Base-by-base conservation (phyloP, 2,329 filamentous ascomycete genomes). In the Dactylellina cionopaga region DNA sequence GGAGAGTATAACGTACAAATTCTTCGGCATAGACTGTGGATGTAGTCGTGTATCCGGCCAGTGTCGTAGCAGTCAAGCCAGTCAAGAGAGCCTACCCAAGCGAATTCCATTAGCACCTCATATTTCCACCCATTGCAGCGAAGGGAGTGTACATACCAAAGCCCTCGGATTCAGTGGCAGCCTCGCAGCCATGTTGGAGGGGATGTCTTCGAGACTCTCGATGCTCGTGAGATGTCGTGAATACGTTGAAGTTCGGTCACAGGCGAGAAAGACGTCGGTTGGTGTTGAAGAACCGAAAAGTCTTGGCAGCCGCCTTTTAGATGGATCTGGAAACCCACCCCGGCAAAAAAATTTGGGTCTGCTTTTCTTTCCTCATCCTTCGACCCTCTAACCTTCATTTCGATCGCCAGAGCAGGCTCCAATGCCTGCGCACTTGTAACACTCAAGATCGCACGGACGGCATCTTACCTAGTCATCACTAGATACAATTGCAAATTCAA, bases 21-120 rank as follows among this genome's bases (percentile, higher is more conserved):
- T 66, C 69, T 31, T 74, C 69, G 63, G 69, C 69, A 17, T 68
- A 62, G 62, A 68, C 62, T 9, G 52, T 60, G 2, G 68, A 72
- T 43, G 54, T 72, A 10, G 68, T 72, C 10, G 59, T 33, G 31
- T 54, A 72, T 24, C 68, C 68, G 52, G 68, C 49, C 59, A 72
- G 59, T 10, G 68, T 60, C 35, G 68, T 65, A 27, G 58, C 68
- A 44, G 44, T 49, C 56, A 72, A 25, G 43, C 66, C 66, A 27
- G 66, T 72, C 13, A 72, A n/a, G 25, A 72, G 59, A 59, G 68
- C 52, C 68, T 72, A 27, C 51, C 35, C 43, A 29, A 44, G 25
- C 17, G 25, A 7, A 29, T 25, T 13, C 19, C 1, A 27, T 72
- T 43, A 72, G 68, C 52, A n/a, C 52, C 11, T 4, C 9, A 56